These are phyloP conservation scores for Corniculantispora saksenae DNA, from an alignment of 2,329 filamentous ascomycete species.

Conservation along the genomic window DNA sequence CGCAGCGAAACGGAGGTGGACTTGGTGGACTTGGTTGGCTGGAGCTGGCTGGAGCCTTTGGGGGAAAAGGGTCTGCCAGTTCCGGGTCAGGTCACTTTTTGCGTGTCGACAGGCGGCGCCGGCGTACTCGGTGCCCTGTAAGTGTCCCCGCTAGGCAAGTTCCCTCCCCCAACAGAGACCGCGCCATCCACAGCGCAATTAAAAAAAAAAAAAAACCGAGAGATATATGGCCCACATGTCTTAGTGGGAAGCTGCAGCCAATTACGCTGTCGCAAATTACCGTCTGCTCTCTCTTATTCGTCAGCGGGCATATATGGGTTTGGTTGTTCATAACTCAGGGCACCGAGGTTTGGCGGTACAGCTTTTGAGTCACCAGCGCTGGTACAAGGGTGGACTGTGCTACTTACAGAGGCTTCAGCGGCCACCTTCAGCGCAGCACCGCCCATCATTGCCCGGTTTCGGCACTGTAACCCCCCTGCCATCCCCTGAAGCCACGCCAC, in stretches of 20 bases:
- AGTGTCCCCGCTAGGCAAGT: not conserved
- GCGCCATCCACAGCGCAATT: constrained; percentile 12
- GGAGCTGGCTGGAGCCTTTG: too few species aligned
- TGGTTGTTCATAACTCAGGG: not conserved
- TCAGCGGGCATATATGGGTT: not conserved
- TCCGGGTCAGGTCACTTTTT: constrained; percentile 12
- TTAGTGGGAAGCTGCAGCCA: not conserved
- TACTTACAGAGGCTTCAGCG: not conserved
- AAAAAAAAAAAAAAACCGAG: constrained; percentile 12
- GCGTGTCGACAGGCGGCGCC: not conserved
- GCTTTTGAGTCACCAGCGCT: too few species aligned
- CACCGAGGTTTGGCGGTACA: not conserved
- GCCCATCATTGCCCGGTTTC: not conserved
- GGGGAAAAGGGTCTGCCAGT: constrained; percentile 15
- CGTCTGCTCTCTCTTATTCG: constrained; percentile 10
- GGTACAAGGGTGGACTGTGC: too few species aligned
- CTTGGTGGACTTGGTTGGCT: not conserved
- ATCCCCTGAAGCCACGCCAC: constrained; percentile 9
- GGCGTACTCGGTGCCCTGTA: not conserved
- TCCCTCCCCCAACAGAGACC: constrained; percentile 5
- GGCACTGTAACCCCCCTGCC: not conserved
- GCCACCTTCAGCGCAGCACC: not conserved
- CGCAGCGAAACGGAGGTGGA: not conserved
- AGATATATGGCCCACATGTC: constrained; percentile 10
- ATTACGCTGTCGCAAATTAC: constrained; percentile 2